phyloP scores from a whole-genome alignment of 2,329 filamentous ascomycete species.

The Geosmithia morbida region DNA sequence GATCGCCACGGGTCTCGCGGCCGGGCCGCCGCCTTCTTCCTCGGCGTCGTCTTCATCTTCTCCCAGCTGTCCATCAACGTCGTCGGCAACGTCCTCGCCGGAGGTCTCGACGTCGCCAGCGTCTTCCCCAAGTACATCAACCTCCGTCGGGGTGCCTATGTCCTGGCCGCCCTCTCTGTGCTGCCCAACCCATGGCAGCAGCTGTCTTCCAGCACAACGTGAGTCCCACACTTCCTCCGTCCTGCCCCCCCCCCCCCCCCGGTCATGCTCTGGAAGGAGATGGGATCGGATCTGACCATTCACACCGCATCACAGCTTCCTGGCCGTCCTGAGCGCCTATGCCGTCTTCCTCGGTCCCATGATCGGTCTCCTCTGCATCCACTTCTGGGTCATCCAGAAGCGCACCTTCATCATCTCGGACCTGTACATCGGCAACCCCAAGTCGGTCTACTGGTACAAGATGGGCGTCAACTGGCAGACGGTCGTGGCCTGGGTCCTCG shows the following conservation, averaged over 20 bases:
- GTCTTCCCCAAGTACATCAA: slow-evolving; percentile 37
- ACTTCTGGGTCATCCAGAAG: slow-evolving; percentile 22
- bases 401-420: slow-evolving; percentile 19
- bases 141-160: slow-evolving; percentile 29
- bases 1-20: slow-evolving; percentile 7
- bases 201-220: slow-evolving; percentile 1
- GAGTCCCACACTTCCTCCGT: slow-evolving; percentile 2
- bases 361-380: slow-evolving; percentile 17
- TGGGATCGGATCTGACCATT: neutral
- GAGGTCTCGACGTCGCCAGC: slow-evolving; percentile 37
- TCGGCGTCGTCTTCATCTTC: slow-evolving; percentile 15
- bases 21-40: slow-evolving; percentile 16
- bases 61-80: slow-evolving; percentile 38
- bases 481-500: slow-evolving; percentile 13
- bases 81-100: slow-evolving; percentile 34
- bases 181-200: slow-evolving; percentile 8
- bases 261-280: too few relatives aligned
- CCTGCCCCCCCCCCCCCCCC: slow-evolving; percentile 14
- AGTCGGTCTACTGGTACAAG: slow-evolving; percentile 14
- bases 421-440: slow-evolving; percentile 15
- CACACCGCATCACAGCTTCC: slow-evolving; percentile 5
- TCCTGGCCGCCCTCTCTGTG: slow-evolving; percentile 10
- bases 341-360: slow-evolving; percentile 21
- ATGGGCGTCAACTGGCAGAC: slow-evolving; percentile 15
- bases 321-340: slow-evolving; percentile 18